phyloP scores from a whole-genome alignment of 441 rosid species.

The Syzygium syzygioides region DNA sequence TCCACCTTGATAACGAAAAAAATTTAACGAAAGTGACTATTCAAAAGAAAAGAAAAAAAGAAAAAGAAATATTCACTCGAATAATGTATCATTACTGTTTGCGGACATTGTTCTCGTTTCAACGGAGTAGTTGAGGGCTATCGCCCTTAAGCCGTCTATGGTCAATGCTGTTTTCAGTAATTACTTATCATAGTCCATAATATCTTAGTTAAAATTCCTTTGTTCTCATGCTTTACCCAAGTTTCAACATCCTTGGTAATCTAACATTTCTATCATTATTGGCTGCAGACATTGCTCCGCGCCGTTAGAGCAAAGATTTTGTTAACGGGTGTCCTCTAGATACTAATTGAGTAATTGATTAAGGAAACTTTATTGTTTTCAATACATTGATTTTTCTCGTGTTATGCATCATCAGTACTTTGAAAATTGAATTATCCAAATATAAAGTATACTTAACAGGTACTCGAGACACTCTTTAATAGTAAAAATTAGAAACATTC shows the following conservation, averaged over 20 bases:
- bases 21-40: too few relatives aligned
- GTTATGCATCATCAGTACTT: background rate
- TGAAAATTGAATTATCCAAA: background rate
- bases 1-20: too few relatives aligned
- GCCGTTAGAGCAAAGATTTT: background rate
- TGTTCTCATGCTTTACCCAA: accelerated
- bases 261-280: background rate
- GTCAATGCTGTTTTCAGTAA: background rate
- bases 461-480: background rate
- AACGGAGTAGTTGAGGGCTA: background rate
- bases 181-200: background rate
- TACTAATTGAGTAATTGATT: background rate
- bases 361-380: background rate
- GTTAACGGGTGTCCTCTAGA: background rate
- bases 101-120: background rate
- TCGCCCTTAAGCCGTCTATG: background rate
- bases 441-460: background rate
- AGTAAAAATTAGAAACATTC: background rate
- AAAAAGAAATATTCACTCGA: background rate
- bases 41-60: background rate
- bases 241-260: accelerated
- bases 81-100: background rate
- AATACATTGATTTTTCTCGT: background rate
- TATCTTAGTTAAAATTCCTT: background rate
- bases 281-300: background rate